Base-by-base conservation (phyloP, 148 eudicot species). In the Rhododendron griersonianum region DNA sequence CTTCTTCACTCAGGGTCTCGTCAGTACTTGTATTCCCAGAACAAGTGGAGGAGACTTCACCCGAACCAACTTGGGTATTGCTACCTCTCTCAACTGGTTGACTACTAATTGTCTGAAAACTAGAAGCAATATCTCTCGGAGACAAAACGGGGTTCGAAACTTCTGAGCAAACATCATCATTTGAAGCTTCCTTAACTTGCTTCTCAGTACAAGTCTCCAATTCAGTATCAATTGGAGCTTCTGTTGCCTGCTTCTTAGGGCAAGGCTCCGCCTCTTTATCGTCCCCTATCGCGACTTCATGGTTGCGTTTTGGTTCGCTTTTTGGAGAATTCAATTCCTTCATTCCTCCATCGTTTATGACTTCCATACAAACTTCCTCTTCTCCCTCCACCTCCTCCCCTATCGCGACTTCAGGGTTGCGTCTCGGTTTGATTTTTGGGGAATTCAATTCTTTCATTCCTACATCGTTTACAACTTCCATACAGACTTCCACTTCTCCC, bases 21-120 rank as follows among this genome's bases (percentile, higher is more conserved):
- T 86, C 91, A 19, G 86, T 84, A 84, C 90, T 91, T 44, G 92
- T 90, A 47, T 85, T 90, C 80, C 90, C 94, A 5, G 94, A 93
- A 89, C 94, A 93, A 48, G 90, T 87, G 2, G 95, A 96, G 18
- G 93, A 90, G 45, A 90, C 89, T 83, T 95, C 98, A 53, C 92
- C 94, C 8, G 87, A 92, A 87, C 87, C 91, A 80, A 83, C 91
- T 74, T 83, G 87, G 73, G 86, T 92, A 85, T 87, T 84, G 82
- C 84, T 89, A 81, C 63, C 84, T 78, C 81, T 79, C 45, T 90
- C 96, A 21, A 39, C 87, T 28, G 80, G 85, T 47, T 86, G 92
- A 85, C 91, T 94, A 44, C 91, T 90, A 87, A 89, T 87, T 71
- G 91, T 88, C 76, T 86, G 92, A 78, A 92, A 87, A 69, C 92